phyloP scores from a whole-genome alignment of 2,329 filamentous ascomycete species.

The Diaporthe destruens region DNA sequence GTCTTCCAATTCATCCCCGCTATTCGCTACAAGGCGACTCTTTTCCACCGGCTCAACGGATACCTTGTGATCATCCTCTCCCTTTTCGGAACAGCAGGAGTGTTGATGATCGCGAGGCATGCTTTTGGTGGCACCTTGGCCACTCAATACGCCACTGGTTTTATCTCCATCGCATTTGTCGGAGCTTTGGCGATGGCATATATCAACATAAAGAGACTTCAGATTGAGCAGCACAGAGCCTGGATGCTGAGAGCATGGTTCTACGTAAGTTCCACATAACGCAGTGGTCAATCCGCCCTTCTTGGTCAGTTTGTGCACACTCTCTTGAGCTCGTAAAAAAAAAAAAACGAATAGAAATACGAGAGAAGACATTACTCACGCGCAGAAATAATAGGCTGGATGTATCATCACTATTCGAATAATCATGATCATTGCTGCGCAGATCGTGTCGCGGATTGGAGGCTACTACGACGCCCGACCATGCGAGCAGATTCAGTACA shows the following conservation, averaged over 20 bases:
- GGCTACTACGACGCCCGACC: slow-evolving; percentile 49
- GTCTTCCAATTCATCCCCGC: slow-evolving; percentile 62
- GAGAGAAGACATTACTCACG: not conserved
- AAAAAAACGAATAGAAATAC: not conserved
- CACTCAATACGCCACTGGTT: slow-evolving; percentile 59
- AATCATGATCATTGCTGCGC: slow-evolving; percentile 58
- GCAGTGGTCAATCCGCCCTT: not conserved
- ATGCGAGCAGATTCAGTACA: slow-evolving; percentile 63
- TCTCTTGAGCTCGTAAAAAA: not conserved
- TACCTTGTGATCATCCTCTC: slow-evolving; percentile 65
- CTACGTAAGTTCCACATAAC: slow-evolving; percentile 50
- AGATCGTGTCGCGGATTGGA: slow-evolving; percentile 51
- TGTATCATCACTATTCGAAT: slow-evolving; percentile 66
- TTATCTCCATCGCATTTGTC: slow-evolving; percentile 60
- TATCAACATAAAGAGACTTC: slow-evolving; percentile 69
- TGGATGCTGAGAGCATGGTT: slow-evolving; percentile 72
- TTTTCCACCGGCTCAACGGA: slow-evolving; percentile 71
- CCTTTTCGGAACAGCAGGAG: slow-evolving; percentile 60
- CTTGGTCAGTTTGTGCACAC: not conserved
- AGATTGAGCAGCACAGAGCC: slow-evolving; percentile 72
- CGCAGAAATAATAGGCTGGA: slow-evolving; percentile 51
- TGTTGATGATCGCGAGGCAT: slow-evolving; percentile 64
- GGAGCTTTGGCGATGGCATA: slow-evolving; percentile 60
- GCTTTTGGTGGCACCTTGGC: slow-evolving; percentile 67
- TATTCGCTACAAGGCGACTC: slow-evolving; percentile 60